phyloP scores from a whole-genome alignment of 2,329 filamentous ascomycete genomes.

The Gaeumannomyces sp. region DNA sequence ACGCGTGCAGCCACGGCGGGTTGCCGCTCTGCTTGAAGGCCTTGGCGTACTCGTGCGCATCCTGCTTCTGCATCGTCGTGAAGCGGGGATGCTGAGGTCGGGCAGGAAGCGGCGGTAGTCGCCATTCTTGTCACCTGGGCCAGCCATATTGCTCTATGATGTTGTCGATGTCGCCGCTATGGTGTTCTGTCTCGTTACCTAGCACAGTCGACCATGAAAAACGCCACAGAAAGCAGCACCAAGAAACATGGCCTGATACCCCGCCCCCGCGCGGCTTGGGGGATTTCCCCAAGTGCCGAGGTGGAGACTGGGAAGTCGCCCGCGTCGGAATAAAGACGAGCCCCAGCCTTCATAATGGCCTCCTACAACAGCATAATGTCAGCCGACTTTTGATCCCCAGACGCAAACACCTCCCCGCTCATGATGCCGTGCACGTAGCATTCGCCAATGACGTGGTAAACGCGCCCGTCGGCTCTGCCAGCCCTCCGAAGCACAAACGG shows the following conservation, averaged over 20 bases:
- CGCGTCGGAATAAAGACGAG: no score
- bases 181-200: no score
- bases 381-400: no score
- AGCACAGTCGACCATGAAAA: no score
- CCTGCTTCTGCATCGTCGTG: conserved; percentile 54
- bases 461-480: neutral
- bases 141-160: neutral
- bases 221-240: no score
- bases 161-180: neutral
- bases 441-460: neutral
- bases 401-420: neutral
- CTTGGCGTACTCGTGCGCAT: conserved; percentile 55
- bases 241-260: no score
- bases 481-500: neutral
- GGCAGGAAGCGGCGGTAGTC: conserved; percentile 55
- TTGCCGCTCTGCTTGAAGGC: conserved; percentile 51
- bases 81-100: conserved; percentile 57
- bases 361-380: no score
- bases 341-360: no score
- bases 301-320: no score
- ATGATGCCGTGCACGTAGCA: conserved; percentile 1
- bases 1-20: conserved; percentile 61
- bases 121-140: conserved; percentile 14
- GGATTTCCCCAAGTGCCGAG: no score
- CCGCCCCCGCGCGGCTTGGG: no score